These are phyloP conservation scores for Liriodendron chinense DNA, from an alignment of 164 flowering plant genomes.

Conservation along the genomic window DNA sequence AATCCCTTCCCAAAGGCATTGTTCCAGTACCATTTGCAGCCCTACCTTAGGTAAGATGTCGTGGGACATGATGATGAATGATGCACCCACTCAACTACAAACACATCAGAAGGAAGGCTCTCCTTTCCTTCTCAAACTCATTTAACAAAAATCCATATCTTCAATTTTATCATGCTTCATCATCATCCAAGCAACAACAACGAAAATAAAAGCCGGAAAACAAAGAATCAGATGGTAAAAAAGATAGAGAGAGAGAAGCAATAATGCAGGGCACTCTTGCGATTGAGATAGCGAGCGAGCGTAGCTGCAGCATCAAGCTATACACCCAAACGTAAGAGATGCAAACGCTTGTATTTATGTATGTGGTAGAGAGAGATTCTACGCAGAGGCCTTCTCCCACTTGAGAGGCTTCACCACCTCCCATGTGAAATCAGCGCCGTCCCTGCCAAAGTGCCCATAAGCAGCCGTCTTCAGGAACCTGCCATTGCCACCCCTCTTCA, in stretches of 20 bases:
- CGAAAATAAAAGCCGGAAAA: neutral
- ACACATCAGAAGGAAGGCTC: neutral
- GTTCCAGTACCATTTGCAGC: too few relatives aligned
- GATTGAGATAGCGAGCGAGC: neutral
- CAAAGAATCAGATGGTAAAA: neutral
- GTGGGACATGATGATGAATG: too few relatives aligned
- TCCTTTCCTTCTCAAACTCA: neutral
- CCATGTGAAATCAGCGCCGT: constrained; percentile 88
- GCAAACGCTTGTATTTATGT: too few relatives aligned
- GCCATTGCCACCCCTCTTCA: constrained; percentile 76
- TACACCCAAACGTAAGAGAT: too few relatives aligned
- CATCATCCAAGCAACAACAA: neutral
- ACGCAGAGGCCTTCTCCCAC: constrained; percentile 63
- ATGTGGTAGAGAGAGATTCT: too few relatives aligned
- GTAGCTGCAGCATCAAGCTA: neutral
- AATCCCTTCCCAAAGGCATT: too few relatives aligned
- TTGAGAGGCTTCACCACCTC: constrained; percentile 86
- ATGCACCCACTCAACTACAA: neutral
- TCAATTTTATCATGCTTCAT: neutral
- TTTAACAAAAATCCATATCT: neutral
- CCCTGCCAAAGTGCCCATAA: constrained; percentile 84
- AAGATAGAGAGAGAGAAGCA: too few relatives aligned
- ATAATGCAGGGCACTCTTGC: neutral
- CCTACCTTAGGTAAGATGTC: too few relatives aligned
- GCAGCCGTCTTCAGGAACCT: constrained; percentile 84